Percentiles rank a stretch among this genome's conserved stretches.
These are phyloP conservation scores for Cubamyces sp. DNA, from an alignment of 768 basidiomycete species.

Conservation along the genomic window DNA sequence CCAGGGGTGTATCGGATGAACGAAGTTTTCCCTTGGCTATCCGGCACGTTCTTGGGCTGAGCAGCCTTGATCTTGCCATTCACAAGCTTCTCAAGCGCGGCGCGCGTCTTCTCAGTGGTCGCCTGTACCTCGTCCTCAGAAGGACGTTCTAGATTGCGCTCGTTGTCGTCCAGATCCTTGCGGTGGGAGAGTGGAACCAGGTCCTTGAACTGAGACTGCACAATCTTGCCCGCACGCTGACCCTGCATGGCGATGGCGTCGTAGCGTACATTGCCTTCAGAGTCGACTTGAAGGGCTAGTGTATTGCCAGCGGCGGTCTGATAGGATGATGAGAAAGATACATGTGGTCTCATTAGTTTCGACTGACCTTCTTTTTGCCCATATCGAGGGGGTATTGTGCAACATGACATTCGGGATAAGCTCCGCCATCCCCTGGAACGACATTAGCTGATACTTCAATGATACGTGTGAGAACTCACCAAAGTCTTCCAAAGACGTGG, in stretches of 20 bases:
- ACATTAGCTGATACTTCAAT: constrained; percentile 5
- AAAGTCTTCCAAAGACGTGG: constrained; percentile 80
- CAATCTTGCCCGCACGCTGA: constrained; percentile 79
- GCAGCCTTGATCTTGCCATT: constrained; percentile 98
- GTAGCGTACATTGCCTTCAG: constrained; percentile 95
- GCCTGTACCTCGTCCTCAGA: constrained; percentile 90
- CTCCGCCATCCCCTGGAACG: constrained; percentile 73
- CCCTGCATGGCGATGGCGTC: constrained; percentile 97
- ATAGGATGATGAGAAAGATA: neutral
- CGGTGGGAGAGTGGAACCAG: constrained; percentile 90
- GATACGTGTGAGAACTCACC: constrained; percentile 49
- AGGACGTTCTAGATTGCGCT: constrained; percentile 84
- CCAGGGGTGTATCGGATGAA: constrained; percentile 98
- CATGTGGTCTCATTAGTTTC: neutral
- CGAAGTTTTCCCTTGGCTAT: constrained; percentile 77
- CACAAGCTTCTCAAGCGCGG: constrained; percentile 91
- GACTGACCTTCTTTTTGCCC: constrained; percentile 88
- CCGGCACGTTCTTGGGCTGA: constrained; percentile 94
- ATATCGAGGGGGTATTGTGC: constrained; percentile 97
- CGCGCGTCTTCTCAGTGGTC: constrained; percentile 90
- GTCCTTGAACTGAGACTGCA: constrained; percentile 98
- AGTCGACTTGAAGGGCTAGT: constrained; percentile 94
- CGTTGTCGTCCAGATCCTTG: constrained; percentile 80
- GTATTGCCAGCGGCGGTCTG: constrained; percentile 93
- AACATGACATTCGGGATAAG: constrained; percentile 94